Percentiles rank a stretch among this genome's conserved stretches.
Conservation (phyloP, 2,329 filamentous ascomycete genomes). For the Pseudogymnoascus sp. region DNA sequence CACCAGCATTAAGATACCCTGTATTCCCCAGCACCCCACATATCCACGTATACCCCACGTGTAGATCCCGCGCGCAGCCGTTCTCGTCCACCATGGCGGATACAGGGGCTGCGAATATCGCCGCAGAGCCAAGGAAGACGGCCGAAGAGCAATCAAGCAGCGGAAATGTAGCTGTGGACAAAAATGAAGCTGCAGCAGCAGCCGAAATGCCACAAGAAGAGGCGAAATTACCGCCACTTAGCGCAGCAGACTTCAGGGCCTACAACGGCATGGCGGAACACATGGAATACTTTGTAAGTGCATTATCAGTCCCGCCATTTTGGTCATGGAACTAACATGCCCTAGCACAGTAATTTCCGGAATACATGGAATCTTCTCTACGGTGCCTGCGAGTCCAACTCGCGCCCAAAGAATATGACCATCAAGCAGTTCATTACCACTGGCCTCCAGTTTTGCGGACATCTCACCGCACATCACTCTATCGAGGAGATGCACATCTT, state of each 20-base stretch:
- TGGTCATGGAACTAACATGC: background rate
- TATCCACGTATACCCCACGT: background rate
- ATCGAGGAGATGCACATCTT: constrained; percentile 83
- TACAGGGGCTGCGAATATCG: background rate
- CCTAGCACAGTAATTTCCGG: constrained; percentile 70
- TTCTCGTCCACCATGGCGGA: constrained; percentile 15
- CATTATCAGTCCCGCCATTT: background rate
- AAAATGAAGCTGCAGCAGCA: background rate
- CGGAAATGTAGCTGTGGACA: constrained; percentile 1
- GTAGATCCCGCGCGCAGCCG: background rate
- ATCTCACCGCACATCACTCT: constrained; percentile 69
- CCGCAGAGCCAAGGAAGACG: background rate
- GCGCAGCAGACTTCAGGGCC: constrained; percentile 47
- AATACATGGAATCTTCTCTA: constrained; percentile 65
- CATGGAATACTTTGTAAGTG: constrained; percentile 54
- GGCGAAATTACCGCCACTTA: constrained; percentile 44
- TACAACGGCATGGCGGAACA: constrained; percentile 57
- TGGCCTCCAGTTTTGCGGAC: constrained; percentile 62
- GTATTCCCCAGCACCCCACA: background rate
- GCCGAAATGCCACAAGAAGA: constrained; percentile 1
- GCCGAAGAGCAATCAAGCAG: background rate
- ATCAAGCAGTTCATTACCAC: constrained; percentile 60
- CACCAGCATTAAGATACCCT: background rate
- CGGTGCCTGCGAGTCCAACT: constrained; percentile 51
- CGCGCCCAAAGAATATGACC: constrained; percentile 56